These are phyloP conservation scores for Catenaria anguillulae DNA, from an alignment of 371 early-diverging fungal species.

Conservation along the genomic window DNA sequence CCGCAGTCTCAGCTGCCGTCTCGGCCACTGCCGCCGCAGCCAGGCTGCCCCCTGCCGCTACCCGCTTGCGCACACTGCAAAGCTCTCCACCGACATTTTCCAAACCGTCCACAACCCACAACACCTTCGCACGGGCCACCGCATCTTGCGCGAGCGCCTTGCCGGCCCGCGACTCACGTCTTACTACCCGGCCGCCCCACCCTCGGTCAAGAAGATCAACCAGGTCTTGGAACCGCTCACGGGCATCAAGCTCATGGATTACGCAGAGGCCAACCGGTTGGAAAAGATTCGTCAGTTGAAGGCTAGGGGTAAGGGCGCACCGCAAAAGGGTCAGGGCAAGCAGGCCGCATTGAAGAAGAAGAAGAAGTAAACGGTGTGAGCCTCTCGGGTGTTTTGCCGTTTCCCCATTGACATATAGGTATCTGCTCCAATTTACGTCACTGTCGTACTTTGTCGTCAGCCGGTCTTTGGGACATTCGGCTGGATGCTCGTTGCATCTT, in stretches of 20 bases:
- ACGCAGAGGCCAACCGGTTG: conserved; percentile 48
- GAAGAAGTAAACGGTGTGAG: not conserved
- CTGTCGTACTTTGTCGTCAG: no score
- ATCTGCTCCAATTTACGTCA: no score
- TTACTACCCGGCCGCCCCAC: conserved; percentile 43
- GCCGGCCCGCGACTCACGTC: conserved; percentile 45
- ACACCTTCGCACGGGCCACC: conserved; percentile 50
- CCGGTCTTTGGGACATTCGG: no score
- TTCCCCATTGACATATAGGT: no score
- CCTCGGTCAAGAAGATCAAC: conserved; percentile 34
- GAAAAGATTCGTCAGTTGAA: conserved; percentile 51
- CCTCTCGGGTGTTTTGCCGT: no score
- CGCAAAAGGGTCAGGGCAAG: conserved; percentile 48
- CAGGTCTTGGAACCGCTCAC: conserved; percentile 43
- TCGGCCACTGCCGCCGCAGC: no score
- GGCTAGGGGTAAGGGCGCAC: conserved; percentile 65
- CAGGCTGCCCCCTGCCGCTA: no score
- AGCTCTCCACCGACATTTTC: conserved; percentile 48
- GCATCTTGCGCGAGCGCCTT: conserved; percentile 48
- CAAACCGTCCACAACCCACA: conserved; percentile 56
- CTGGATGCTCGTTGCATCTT: no score
- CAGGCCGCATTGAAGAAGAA: not conserved
- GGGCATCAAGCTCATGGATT: conserved; percentile 40
- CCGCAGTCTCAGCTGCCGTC: no score
- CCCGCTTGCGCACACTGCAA: no score